Evolutionary conservation across 2,329 filamentous ascomycete species (phyloP), one percentile per base, ranked within the genome.

Genomic region (Nemania abortiva): DNA sequence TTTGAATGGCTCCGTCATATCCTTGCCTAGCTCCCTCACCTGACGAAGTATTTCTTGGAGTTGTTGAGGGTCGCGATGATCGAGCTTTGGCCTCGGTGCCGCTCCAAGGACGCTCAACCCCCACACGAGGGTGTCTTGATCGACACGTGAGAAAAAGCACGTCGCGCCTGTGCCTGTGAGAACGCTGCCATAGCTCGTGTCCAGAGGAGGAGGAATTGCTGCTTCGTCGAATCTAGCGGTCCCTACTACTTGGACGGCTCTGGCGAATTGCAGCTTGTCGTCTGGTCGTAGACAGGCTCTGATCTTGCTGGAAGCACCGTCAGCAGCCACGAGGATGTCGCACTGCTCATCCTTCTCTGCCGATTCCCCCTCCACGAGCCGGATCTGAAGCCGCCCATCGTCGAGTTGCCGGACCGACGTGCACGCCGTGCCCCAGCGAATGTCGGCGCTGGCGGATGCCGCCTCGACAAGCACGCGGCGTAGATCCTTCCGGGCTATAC

Each of bases 61-160:
- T 53, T 80, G 70, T 20, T 77, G 60, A 1, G 71, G 1, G 58
- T 50, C 9, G 56, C 45, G 18, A 76, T 68, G 59, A 11, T 69
- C 59, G 22, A 61, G 58, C 27, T 60, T 66, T 3, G 58, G 34
- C 34, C 69, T 34, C 65, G 72, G 22, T 34, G 52, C 0, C 0
- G 65, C 34, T 61, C 79, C 77, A 3, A 77, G 73, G 27, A 79
- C 77, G 15, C 82, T 83, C 15, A 86, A 60, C 10, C 76, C 78
- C 85, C 85, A 87, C 0, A 85, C 72, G 1, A 83, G 73, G 6
- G 77, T 79, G 1, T 77, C 71, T 29, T 80, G 68, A 68, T 85
- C 83, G 6, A 84, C 77, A 0, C 84, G 82, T 0, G 83, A 83
- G 49, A 82, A 77, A 73, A 86, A 85, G 59, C 83, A 81, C 1